Conservation (phyloP, 2,329 filamentous ascomycete genomes). For the Sclerotinia minor region DNA sequence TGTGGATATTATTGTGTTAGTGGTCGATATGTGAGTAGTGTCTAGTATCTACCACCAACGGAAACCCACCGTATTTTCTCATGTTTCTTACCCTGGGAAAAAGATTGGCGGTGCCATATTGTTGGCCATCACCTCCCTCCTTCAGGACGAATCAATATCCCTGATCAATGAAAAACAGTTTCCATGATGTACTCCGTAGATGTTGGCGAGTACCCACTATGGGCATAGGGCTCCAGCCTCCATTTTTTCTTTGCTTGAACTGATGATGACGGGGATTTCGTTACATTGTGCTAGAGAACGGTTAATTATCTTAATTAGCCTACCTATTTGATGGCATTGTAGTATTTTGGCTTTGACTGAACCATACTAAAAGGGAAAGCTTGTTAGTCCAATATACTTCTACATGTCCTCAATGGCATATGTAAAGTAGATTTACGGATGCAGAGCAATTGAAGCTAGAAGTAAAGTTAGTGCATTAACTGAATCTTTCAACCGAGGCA, state of each 20-base stretch:
- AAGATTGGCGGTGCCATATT: conserved; percentile 1
- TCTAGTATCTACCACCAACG: background rate
- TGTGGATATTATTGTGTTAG: background rate
- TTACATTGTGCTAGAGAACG: conserved; percentile 1
- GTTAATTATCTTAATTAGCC: background rate
- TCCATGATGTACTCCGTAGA: conserved; percentile 1
- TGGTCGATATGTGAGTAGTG: conserved; percentile 11
- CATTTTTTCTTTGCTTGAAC: conserved; percentile 18
- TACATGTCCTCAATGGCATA: background rate
- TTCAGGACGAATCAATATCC: conserved; percentile 12
- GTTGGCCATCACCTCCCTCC: conserved; percentile 7
- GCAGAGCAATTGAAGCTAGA: too few relatives aligned
- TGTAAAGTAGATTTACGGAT: background rate
- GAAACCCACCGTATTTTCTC: background rate
- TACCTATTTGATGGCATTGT: conserved; percentile 9
- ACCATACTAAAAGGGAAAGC: conserved; percentile 1
- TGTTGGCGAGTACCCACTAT: conserved; percentile 14
- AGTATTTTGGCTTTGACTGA: conserved; percentile 4
- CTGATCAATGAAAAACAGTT: conserved; percentile 3
- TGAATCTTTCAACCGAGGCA: background rate
- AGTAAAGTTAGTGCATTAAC: too few relatives aligned
- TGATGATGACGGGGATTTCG: conserved; percentile 7
- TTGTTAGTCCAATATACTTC: background rate
- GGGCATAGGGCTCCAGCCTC: conserved; percentile 24
- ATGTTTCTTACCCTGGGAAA: conserved; percentile 2